Base-by-base conservation (phyloP, 2,329 filamentous ascomycete genomes). In the Macrophomina pseudophaseolina region DNA sequence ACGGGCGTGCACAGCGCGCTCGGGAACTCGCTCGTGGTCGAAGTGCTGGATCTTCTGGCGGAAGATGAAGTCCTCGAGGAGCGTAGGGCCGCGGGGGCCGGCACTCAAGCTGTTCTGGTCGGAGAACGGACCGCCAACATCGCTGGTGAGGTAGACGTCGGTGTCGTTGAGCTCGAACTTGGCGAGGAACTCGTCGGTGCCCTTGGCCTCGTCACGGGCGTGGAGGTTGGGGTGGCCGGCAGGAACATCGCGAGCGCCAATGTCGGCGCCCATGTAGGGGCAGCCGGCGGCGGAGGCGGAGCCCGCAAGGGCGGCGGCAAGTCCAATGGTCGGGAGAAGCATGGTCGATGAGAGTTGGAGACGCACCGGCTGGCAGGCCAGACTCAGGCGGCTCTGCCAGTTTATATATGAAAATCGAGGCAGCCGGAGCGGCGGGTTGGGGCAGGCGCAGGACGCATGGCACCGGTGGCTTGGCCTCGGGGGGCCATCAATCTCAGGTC, bases 11-110 rank as follows among this genome's bases (percentile, higher is more conserved):
- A 92, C 90, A 6, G 86, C 88, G 66, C 75, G 70, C 64, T 79
- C 77, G 2, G 77, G 73, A 77, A 90, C 90, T 28, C 90, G 81
- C 72, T 92, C 90, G 71, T 91, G 89, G 66, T 91, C 89, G 71
- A 91, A 91, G 64, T 85, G 86, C 56, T 87, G 87, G 49, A 91
- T 89, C 80, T 91, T 92, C 72, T 92, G 89, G 38, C 90, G 84
- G 74, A 91, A 89, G 69, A 90, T 88, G 60, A 90, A 91, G 74
- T 92, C 90, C 72, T 92, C 90, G 0, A 93, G 79, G 23, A 92
- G 79, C 0, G 88, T 89, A 1, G 90, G 85, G 1, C 90, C 90
- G 52, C 89, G 82, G 7, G 85, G 82, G 2, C 90, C 90, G n/a
- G 85, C 89, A 71, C 84, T 89, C 44, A 92, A 78, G 71, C 87